Evolutionary conservation across 2,329 filamentous ascomycete species (phyloP).

Genomic region (Claviceps pazoutovae): DNA sequence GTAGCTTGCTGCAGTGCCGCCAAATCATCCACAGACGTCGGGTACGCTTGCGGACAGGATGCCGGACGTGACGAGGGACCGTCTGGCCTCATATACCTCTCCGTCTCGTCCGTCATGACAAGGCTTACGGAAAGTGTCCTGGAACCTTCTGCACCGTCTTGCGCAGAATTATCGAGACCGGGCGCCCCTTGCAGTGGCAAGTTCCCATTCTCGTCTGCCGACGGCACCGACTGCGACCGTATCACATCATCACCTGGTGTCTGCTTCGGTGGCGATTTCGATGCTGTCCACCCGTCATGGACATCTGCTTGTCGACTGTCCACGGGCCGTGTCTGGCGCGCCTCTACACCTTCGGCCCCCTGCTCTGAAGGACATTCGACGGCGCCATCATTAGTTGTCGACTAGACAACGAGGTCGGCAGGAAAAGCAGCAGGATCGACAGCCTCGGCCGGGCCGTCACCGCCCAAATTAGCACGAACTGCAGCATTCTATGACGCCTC

Average conservation of each 20-base stretch:
- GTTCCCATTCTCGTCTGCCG: not conserved
- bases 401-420: too few species aligned
- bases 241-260: not conserved
- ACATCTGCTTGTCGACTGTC: not conserved
- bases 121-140: not conserved
- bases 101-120: not conserved
- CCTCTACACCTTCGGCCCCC: not conserved
- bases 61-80: not conserved
- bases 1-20: not conserved
- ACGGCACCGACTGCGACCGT: not conserved
- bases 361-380: not conserved
- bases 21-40: not conserved
- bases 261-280: not conserved
- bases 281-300: too few species aligned
- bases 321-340: not conserved
- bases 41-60: not conserved
- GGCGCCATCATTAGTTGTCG: too few species aligned
- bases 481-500: conserved; percentile 19
- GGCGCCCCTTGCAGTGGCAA: not conserved
- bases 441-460: not conserved
- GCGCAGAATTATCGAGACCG: not conserved
- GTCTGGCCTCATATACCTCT: not conserved
- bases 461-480: conserved; percentile 2
- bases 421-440: too few species aligned
- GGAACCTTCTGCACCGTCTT: not conserved